Evolutionary conservation across 2,329 filamentous ascomycete genomes (phyloP).

Genomic region (Blastomyces emzantsi): DNA sequence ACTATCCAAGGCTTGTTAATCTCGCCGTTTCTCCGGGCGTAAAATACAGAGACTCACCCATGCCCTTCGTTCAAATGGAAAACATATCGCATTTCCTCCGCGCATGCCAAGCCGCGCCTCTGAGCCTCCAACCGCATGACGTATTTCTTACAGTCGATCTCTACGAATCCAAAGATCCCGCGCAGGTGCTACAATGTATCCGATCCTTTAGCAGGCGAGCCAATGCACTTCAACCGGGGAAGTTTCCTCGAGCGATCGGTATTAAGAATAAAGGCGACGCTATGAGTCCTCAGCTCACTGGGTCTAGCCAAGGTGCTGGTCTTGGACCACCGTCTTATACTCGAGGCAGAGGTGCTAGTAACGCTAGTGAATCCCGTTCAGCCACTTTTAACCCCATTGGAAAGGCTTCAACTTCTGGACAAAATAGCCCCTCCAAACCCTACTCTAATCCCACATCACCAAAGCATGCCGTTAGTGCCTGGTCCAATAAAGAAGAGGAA

Average conservation of each 20-base stretch:
- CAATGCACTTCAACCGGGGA: constrained; percentile 60
- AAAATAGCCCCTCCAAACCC: constrained; percentile 55
- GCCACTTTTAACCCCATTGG: constrained; percentile 38
- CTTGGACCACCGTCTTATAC: constrained; percentile 33
- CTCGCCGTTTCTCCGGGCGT: constrained; percentile 65
- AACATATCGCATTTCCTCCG: constrained; percentile 95
- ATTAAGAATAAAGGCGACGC: constrained; percentile 53
- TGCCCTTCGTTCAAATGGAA: constrained; percentile 99
- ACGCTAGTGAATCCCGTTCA: constrained; percentile 39
- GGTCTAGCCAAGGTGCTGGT: constrained; percentile 45
- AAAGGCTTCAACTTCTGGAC: constrained; percentile 37
- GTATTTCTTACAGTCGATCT: constrained; percentile 95
- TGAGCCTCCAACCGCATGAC: constrained; percentile 87
- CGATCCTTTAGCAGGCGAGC: constrained; percentile 85
- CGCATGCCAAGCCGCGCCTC: constrained; percentile 73
- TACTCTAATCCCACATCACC: constrained; percentile 43
- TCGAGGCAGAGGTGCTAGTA: constrained; percentile 44
- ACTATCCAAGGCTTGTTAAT: constrained; percentile 61
- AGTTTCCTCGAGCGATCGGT: constrained; percentile 69
- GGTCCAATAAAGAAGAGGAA: constrained; percentile 81
- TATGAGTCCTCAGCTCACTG: constrained; percentile 59
- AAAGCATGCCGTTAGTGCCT: constrained; percentile 60
- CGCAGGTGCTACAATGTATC: constrained; percentile 89
- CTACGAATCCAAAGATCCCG: constrained; percentile 89
- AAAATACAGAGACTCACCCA: constrained; percentile 81